Base-by-base conservation (phyloP, 2,329 filamentous ascomycete species). In the Ceratocystiopsis minuta region DNA sequence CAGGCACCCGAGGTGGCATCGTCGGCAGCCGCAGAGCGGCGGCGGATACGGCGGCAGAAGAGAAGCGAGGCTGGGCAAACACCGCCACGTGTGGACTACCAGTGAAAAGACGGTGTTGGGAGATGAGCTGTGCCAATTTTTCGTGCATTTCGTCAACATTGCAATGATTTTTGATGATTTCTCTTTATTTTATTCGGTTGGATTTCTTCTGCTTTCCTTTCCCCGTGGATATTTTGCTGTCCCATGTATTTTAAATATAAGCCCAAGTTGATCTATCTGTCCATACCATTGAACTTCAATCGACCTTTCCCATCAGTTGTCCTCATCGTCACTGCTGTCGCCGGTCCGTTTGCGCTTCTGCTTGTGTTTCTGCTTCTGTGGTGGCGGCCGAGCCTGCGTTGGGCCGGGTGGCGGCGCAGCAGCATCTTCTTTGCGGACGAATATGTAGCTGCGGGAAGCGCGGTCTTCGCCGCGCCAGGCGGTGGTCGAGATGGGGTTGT, bases 401-500 rank as follows among this genome's bases (percentile, higher is more conserved):
- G 38, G 24, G 10, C 46, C 33, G 28, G 47, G 48, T 31, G 49
- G 51, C 2, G 48, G n/a, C n/a, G n/a, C n/a, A n/a, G n/a, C 44
- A 2, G 60, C 60, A 37, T 73, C 72, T 3, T 65, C 72, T 55
- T 72, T 76, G 47, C 66, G 64, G 44, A 73, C 65, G 53, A 80
- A 79, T 6, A 78, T 63, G 51, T 68, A 79, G 52, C 70, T 78
- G 52, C 75, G 62, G 18, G 72, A 64, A 1, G 58, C 53, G 54
- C 68, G 59, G 35, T 70, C 64, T 50, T 70, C 68, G 7, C 67
- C 68, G 52, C 61, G 68, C 68, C 67, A 71, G 3, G 59, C 60
- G 15, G 59, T 57, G 44, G 34, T 39, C 6, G 47, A 43, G 5
- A 11, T 33, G 16, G 33, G 38, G 24, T 15, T 11, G 16, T 36